Conservation (phyloP, 352 stramenopile species). For the Globisporangium acanthophoron region DNA sequence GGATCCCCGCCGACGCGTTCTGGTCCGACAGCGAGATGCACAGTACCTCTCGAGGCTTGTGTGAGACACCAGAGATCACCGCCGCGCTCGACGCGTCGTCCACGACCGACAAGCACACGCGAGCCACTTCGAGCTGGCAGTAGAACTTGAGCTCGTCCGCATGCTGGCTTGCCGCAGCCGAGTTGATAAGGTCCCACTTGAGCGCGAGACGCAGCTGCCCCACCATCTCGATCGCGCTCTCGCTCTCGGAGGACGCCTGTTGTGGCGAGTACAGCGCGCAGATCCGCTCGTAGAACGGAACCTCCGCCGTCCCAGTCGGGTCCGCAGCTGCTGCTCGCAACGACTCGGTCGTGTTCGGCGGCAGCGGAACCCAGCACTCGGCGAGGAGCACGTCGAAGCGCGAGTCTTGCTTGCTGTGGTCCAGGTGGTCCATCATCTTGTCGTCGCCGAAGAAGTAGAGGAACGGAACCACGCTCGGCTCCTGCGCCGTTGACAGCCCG, state of each 20-base stretch:
- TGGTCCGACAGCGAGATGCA: conserved; percentile 71
- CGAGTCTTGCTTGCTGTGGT: conserved; percentile 82
- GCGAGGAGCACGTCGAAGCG: conserved; percentile 72
- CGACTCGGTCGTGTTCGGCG: conserved; percentile 21
- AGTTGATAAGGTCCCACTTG: conserved; percentile 77
- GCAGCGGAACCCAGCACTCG: conserved; percentile 74
- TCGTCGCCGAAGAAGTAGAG: conserved; percentile 88
- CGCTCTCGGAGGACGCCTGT: neutral
- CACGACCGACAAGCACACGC: conserved; percentile 70
- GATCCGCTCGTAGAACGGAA: conserved; percentile 55
- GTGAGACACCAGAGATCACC: conserved; percentile 19
- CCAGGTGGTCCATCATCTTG: conserved; percentile 80
- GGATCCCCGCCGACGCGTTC: conserved; percentile 62
- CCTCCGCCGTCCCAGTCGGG: conserved; percentile 20
- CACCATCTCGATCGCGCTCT: conserved; percentile 52
- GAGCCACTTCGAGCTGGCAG: conserved; percentile 68
- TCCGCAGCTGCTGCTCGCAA: conserved; percentile 10
- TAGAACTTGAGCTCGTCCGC: conserved; percentile 54
- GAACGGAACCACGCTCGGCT: conserved; percentile 83
- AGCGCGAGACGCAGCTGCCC: conserved; percentile 67
- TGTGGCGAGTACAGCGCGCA: conserved; percentile 63
- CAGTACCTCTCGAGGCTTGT: conserved; percentile 59
- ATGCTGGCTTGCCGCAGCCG: conserved; percentile 28
- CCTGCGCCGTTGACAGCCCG: conserved; percentile 63
- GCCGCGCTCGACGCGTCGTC: conserved; percentile 46